Evolutionary conservation across 768 basidiomycete genomes (phyloP).

Genomic region (Tricholoma terreum): DNA sequence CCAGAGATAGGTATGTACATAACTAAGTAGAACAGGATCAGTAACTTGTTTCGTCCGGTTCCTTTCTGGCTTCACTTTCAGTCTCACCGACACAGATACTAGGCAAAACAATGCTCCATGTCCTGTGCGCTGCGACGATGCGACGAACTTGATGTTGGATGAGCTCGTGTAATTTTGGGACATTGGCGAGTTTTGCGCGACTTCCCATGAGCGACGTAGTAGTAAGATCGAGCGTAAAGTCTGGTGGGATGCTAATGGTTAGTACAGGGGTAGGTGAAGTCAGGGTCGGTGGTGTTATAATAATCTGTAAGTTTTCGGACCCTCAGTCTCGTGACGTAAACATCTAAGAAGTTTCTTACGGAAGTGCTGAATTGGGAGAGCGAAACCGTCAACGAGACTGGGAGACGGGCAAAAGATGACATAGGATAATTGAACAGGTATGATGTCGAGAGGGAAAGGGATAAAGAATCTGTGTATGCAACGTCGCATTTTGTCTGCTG

Average conservation of each 20-base stretch:
- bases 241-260: constrained; percentile 73
- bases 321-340: neutral
- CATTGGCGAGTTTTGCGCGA: constrained; percentile 95
- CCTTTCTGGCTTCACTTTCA: constrained; percentile 35
- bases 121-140: constrained; percentile 53
- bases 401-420: constrained; percentile 77
- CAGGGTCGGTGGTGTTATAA: constrained; percentile 57
- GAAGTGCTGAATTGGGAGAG: constrained; percentile 70
- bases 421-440: constrained; percentile 85
- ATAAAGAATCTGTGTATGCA: constrained; percentile 78
- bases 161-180: constrained; percentile 95
- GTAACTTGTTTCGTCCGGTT: constrained; percentile 22
- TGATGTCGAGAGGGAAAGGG: constrained; percentile 79
- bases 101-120: constrained; percentile 68
- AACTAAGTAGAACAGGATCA: neutral
- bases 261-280: constrained; percentile 55
- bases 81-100: constrained; percentile 45
- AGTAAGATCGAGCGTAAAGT: constrained; percentile 82
- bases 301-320: constrained; percentile 43
- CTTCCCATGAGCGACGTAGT: constrained; percentile 93
- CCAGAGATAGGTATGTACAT: neutral
- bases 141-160: constrained; percentile 82
- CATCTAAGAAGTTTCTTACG: constrained; percentile 35
- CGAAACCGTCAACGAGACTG: constrained; percentile 77
- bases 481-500: constrained; percentile 84